Evolutionary conservation across 2,329 filamentous ascomycete genomes (phyloP), one percentile per base, ranked within the genome.

Genomic region (Apiospora hydei): DNA sequence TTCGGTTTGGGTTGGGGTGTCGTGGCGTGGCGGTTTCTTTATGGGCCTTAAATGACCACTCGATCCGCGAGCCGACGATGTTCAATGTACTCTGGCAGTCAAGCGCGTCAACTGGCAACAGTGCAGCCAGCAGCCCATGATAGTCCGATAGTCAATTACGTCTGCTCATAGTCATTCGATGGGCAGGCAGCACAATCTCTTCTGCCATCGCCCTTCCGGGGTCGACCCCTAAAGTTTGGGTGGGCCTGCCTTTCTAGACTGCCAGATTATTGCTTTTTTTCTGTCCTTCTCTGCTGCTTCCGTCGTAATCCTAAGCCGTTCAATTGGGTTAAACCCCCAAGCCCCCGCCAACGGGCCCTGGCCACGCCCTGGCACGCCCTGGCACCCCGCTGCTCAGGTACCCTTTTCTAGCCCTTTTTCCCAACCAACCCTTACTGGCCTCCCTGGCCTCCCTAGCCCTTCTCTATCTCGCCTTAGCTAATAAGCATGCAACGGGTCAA

Each of bases 71-170:
- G 26, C 53, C 53, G 30, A 24, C 13, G 46, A 53, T 53, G 24
- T 30, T 57, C 1, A 13, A 34, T 57, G 26, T 57, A n/a, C 24
- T 24, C 26, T 4, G 34, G 34, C 34, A 38, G 49, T 8, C 14
- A 30, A 13, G 14, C 13, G 5, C 18, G 24, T 13, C 14, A 57
- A 57, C 30, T 18, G 51, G 51, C n/a, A 41, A 6, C 21, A 43
- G 41, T 43, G 41, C 34, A 38, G 16, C 34, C 34, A 64, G 57
- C 57, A 64, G 21, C 30, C 57, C 57, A 64, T 64, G 30, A 64
- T 64, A 41, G 57, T 41, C 18, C 34, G 57, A 64, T 41, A 64
- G 57, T 64, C 57, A 41, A 64, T 64, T 64, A 41, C 57, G 57
- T 64, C 57, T 38, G 57, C 16, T 41, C 57, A 64, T 64, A 14